Percentiles rank a stretch among this genome's conserved stretches.
phyloP scores from a whole-genome alignment of 2,329 filamentous ascomycete species.

The Hirsutella thompsonii region DNA sequence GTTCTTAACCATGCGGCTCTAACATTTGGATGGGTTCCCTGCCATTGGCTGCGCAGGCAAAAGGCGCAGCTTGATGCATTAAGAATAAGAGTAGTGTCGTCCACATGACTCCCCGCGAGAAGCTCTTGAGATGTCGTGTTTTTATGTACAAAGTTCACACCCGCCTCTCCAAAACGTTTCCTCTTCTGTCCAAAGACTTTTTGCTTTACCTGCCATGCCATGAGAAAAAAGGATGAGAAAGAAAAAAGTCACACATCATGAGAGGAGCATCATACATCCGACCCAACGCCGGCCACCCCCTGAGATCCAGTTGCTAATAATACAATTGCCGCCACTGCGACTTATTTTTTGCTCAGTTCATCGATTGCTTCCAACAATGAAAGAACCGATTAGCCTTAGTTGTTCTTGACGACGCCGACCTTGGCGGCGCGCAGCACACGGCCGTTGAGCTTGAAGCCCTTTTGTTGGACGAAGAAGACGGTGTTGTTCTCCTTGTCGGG shows the following conservation, averaged over 20 bases:
- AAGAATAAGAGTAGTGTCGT: neutral
- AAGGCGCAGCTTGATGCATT: neutral
- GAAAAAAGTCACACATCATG: constrained; percentile 26
- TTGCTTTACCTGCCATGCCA: constrained; percentile 13
- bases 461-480: constrained; percentile 87
- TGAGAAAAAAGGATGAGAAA: constrained; percentile 1
- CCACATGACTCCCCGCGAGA: neutral
- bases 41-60: neutral
- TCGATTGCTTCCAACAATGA: neutral
- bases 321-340: neutral
- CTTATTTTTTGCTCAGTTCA: neutral
- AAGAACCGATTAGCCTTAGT: constrained; percentile 15
- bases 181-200: constrained; percentile 6
- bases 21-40: too few relatives aligned
- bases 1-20: too few relatives aligned
- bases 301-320: constrained; percentile 5
- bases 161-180: constrained; percentile 3
- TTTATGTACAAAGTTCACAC: constrained; percentile 7
- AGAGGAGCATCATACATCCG: constrained; percentile 32
- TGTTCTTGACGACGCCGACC: constrained; percentile 90
- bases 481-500: constrained; percentile 79
- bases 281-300: constrained; percentile 23
- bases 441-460: constrained; percentile 90
- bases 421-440: constrained; percentile 82
- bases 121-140: neutral